Percentiles rank a stretch among this genome's conserved stretches.
Conservation (phyloP, 352 stramenopile genomes). For the Globisporangium alternatum region DNA sequence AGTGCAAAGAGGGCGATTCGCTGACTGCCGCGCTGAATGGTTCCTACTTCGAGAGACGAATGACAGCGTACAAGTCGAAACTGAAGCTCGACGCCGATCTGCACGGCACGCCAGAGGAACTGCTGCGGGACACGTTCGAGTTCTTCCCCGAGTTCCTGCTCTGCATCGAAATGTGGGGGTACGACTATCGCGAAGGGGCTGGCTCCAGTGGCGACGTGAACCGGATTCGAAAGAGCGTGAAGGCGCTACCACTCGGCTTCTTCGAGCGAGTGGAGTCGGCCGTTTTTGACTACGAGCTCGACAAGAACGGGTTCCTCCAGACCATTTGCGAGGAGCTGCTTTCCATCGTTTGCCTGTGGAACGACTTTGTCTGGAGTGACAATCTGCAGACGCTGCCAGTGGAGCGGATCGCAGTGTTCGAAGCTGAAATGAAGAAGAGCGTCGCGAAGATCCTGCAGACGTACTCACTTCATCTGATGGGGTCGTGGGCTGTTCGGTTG, state of each 20-base stretch:
- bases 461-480: slow-evolving; percentile 54
- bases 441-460: slow-evolving; percentile 63
- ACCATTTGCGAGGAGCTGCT: slow-evolving; percentile 74
- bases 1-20: slow-evolving; percentile 59
- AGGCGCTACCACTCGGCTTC: slow-evolving; percentile 37
- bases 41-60: slow-evolving; percentile 71
- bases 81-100: slow-evolving; percentile 61
- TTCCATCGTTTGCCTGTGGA: slow-evolving; percentile 73
- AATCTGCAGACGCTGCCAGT: slow-evolving; percentile 41
- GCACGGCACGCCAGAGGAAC: slow-evolving; percentile 37
- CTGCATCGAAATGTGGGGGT: slow-evolving; percentile 73
- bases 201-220: slow-evolving; percentile 19
- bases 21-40: slow-evolving; percentile 61
- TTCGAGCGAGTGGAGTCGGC: slow-evolving; percentile 38
- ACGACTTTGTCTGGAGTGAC: slow-evolving; percentile 75
- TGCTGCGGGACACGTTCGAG: slow-evolving; percentile 69
- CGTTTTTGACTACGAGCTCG: slow-evolving; percentile 65
- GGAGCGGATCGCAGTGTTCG: slow-evolving; percentile 57
- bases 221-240: slow-evolving; percentile 13
- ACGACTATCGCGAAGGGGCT: slow-evolving; percentile 51
- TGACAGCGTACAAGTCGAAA: slow-evolving; percentile 69
- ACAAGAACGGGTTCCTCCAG: slow-evolving; percentile 52
- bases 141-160: slow-evolving; percentile 76
- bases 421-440: slow-evolving; percentile 51
- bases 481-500: slow-evolving; percentile 48